Conservation (phyloP, 164 flowering plant genomes). For the Santalum album region DNA sequence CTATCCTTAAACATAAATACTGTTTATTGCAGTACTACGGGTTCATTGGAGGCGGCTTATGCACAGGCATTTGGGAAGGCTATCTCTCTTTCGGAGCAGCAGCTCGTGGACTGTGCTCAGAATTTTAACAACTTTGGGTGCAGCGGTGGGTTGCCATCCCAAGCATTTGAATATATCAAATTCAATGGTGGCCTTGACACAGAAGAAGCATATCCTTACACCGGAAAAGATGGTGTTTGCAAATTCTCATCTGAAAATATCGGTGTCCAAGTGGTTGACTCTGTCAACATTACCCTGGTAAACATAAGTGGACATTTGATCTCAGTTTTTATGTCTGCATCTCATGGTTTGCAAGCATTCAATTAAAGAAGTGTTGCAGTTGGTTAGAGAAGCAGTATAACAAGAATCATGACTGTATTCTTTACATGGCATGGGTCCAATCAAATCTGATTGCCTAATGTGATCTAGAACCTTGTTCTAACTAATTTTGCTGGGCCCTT, state of each 20-base stretch:
- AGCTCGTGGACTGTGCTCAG: slow-evolving; percentile 92
- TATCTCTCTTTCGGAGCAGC: slow-evolving; percentile 92
- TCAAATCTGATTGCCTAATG: too few relatives aligned
- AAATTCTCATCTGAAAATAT: slow-evolving; percentile 53
- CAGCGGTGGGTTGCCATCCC: slow-evolving; percentile 93
- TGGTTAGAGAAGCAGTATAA: too few relatives aligned
- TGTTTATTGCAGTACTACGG: slow-evolving; percentile 69
- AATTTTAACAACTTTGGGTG: slow-evolving; percentile 93
- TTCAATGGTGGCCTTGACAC: slow-evolving; percentile 94
- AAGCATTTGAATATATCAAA: slow-evolving; percentile 93
- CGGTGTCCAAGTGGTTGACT: slow-evolving; percentile 60
- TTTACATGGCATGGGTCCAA: too few relatives aligned
- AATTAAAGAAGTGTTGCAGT: too few relatives aligned
- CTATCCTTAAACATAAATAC: not conserved
- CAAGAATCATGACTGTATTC: too few relatives aligned
- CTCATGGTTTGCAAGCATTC: too few relatives aligned
- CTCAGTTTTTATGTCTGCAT: not conserved
- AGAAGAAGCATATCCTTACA: slow-evolving; percentile 89
- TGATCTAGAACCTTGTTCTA: too few relatives aligned
- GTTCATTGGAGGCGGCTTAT: slow-evolving; percentile 96
- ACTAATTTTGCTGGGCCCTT: too few relatives aligned
- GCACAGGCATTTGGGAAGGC: slow-evolving; percentile 71
- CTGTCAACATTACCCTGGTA: slow-evolving; percentile 89
- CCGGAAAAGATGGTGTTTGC: slow-evolving; percentile 70
- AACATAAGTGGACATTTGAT: slow-evolving; percentile 4